phyloP scores from a whole-genome alignment of 2,329 filamentous ascomycete genomes.

The Claviceps africana region DNA sequence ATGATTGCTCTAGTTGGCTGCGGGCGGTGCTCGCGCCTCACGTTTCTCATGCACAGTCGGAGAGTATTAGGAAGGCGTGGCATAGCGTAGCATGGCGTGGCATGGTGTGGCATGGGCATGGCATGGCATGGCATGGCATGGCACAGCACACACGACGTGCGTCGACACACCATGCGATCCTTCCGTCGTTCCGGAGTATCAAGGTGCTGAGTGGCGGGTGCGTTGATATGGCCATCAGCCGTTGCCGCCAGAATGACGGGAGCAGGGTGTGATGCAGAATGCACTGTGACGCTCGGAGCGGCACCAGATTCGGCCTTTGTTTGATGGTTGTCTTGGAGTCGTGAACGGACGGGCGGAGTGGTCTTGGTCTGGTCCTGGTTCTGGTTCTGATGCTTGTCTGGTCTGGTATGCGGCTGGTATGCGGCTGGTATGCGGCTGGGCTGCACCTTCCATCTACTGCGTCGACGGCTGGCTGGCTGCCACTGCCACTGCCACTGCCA shows the following conservation, averaged over 20 bases:
- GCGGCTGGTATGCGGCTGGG: background rate
- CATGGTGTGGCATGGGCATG: no score
- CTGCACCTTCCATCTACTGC: background rate
- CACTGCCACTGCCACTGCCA: background rate
- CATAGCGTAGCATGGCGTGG: no score
- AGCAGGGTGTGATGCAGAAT: background rate
- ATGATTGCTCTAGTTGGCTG: no score
- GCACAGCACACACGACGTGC: background rate
- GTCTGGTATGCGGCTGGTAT: background rate
- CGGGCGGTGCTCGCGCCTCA: background rate
- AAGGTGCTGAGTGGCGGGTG: background rate
- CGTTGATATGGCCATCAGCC: background rate
- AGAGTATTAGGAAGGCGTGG: no score
- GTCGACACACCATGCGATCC: background rate
- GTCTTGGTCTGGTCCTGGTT: background rate
- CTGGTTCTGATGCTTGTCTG: background rate
- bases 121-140: no score
- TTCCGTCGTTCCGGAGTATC: background rate
- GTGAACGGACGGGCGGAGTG: background rate
- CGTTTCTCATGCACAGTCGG: background rate
- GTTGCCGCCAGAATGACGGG: background rate
- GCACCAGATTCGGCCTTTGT: background rate
- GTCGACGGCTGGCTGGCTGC: background rate
- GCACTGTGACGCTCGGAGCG: background rate
- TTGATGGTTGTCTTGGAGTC: background rate